Conservation (phyloP, 768 basidiomycete genomes). For the Hemileccinum rubropunctum region DNA sequence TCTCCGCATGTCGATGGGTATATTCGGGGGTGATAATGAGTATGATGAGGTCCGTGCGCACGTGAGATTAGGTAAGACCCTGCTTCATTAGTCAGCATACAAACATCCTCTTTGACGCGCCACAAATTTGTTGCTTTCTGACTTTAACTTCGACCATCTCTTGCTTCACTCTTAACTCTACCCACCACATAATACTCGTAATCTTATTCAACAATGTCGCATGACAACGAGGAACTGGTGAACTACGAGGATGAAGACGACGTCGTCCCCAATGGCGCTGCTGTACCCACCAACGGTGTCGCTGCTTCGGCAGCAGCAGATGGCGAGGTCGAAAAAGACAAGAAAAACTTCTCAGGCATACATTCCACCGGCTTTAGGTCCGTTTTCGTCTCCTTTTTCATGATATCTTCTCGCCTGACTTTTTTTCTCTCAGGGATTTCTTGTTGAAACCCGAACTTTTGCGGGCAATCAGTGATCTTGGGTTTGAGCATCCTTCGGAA, state of each 20-base stretch:
- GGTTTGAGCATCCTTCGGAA: constrained; percentile 99
- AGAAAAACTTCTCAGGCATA: constrained; percentile 99
- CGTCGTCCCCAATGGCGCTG: constrained; percentile 58
- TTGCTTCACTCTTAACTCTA: constrained; percentile 22
- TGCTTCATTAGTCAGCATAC: constrained; percentile 25
- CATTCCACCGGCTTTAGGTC: constrained; percentile 99
- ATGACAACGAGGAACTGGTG: constrained; percentile 90
- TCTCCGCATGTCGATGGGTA: neutral
- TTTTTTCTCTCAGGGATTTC: constrained; percentile 69
- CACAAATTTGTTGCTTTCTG: constrained; percentile 22
- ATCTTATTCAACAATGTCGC: constrained; percentile 52
- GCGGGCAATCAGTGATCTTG: constrained; percentile 97
- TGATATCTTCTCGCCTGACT: constrained; percentile 1
- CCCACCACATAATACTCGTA: constrained; percentile 25
- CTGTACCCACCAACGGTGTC: constrained; percentile 47
- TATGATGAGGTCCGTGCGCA: constrained; percentile 33
- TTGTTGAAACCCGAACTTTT: constrained; percentile 95
- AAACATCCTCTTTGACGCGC: constrained; percentile 15
- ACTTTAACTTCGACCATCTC: constrained; percentile 22
- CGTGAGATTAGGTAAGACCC: constrained; percentile 16
- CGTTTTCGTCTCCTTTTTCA: constrained; percentile 24
- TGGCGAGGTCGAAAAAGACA: constrained; percentile 70
- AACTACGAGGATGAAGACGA: constrained; percentile 94
- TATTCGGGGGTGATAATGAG: neutral
- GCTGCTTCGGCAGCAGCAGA: constrained; percentile 44